phyloP scores from a whole-genome alignment of 2,329 filamentous ascomycete species.

The Beauveria bassiana region DNA sequence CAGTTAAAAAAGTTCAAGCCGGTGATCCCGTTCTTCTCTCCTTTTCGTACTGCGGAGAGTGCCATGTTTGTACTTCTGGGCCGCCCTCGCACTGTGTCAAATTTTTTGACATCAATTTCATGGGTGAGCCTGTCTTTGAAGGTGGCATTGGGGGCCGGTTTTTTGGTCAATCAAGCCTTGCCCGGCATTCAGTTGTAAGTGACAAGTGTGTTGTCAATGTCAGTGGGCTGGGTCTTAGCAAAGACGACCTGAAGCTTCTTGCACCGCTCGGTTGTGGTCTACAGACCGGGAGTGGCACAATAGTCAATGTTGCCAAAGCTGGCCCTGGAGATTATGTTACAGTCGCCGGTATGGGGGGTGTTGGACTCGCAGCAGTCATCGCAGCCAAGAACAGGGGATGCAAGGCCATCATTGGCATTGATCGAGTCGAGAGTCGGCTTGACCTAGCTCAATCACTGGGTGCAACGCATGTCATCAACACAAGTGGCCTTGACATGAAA shows the following conservation, averaged over 20 bases:
- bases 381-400: conserved; percentile 22
- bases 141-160: conserved; percentile 18
- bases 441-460: conserved; percentile 24
- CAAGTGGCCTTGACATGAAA: conserved; percentile 14
- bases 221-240: conserved; percentile 12
- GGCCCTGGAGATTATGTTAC: conserved; percentile 21
- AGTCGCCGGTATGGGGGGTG: conserved; percentile 27
- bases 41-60: conserved; percentile 29
- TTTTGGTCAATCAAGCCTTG: conserved; percentile 29
- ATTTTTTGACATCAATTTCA: conserved; percentile 43
- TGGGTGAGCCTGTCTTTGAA: conserved; percentile 16
- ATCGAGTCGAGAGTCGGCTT: conserved; percentile 21
- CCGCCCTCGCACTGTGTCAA: conserved; percentile 39
- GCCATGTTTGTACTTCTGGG: conserved; percentile 38
- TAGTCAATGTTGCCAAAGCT: conserved; percentile 23
- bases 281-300: conserved; percentile 28
- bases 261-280: conserved; percentile 29
- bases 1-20: conserved; percentile 37
- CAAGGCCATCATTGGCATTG: conserved; percentile 23
- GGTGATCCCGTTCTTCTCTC: conserved; percentile 48
- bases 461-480: conserved; percentile 25
- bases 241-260: conserved; percentile 23
- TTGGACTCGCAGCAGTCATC: conserved; percentile 28
- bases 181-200: conserved; percentile 24
- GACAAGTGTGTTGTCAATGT: conserved; percentile 24